phyloP scores from a whole-genome alignment of 2,329 filamentous ascomycete species.

The Pseudocercospora fuligena region DNA sequence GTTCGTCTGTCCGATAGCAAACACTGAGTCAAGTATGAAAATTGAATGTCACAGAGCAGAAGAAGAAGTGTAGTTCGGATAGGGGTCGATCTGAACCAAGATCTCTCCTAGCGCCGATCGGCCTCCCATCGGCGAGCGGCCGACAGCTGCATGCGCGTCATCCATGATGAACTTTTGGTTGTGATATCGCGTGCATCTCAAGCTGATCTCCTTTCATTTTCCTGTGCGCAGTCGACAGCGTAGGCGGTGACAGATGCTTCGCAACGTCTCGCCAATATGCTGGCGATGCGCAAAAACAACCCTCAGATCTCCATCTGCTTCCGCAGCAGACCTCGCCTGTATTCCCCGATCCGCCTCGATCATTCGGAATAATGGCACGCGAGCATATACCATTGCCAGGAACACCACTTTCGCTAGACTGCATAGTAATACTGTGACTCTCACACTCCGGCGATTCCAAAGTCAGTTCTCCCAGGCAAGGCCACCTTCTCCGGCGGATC shows the following conservation, averaged over 20 bases:
- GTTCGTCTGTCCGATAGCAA: no score
- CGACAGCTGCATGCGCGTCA: slow-evolving; percentile 4
- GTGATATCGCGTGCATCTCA: neutral
- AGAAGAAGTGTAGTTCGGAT: neutral
- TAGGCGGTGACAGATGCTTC: slow-evolving; percentile 31
- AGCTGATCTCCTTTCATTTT: neutral
- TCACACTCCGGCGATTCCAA: slow-evolving; percentile 28
- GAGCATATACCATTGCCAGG: slow-evolving; percentile 15
- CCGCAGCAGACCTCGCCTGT: slow-evolving; percentile 28
- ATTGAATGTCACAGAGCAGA: neutral
- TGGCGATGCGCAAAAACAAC: slow-evolving; percentile 39
- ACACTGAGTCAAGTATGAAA: neutral
- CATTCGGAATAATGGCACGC: slow-evolving; percentile 13
- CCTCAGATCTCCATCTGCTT: slow-evolving; percentile 31
- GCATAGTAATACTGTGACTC: neutral
- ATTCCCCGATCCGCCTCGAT: neutral
- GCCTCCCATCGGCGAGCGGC: neutral
- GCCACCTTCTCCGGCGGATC: slow-evolving; percentile 77
- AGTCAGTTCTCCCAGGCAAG: slow-evolving; percentile 49
- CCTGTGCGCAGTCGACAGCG: neutral
- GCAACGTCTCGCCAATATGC: slow-evolving; percentile 35
- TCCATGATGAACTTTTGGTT: slow-evolving; percentile 3
- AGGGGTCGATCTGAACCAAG: neutral
- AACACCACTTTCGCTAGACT: neutral
- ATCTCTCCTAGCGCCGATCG: neutral